phyloP scores from a whole-genome alignment of 345 rosid species.

The Rhodomyrtus tomentosa region DNA sequence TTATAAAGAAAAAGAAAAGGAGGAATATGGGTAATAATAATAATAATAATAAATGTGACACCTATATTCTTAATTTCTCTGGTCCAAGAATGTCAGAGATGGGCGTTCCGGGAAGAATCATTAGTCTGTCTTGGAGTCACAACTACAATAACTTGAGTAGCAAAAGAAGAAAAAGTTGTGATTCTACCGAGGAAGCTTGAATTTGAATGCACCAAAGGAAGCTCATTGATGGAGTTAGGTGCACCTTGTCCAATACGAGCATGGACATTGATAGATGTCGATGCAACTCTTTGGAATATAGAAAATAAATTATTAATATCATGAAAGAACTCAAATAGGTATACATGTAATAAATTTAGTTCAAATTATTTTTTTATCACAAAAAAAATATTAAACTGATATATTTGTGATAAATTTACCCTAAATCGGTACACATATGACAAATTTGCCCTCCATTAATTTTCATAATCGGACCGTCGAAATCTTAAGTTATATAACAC shows the following conservation, averaged over 20 bases:
- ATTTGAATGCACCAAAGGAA: not conserved
- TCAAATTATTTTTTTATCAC: too few relatives aligned
- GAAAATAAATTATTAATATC: too few relatives aligned
- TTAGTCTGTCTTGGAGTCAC: not conserved
- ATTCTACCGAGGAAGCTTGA: not conserved
- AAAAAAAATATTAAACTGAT: too few relatives aligned
- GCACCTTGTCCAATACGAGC: not conserved
- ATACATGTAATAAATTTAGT: too few relatives aligned
- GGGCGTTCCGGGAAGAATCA: not conserved
- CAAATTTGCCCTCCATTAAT: too few relatives aligned
- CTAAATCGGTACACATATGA: too few relatives aligned
- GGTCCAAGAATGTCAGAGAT: not conserved
- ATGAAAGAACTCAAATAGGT: too few relatives aligned
- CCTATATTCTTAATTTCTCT: not conserved
- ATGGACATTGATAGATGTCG: not conserved
- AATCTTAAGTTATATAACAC: too few relatives aligned
- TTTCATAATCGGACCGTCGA: too few relatives aligned
- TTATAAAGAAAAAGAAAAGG: not conserved
- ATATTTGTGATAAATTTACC: too few relatives aligned
- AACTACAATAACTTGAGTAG: not conserved
- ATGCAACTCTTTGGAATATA: not conserved
- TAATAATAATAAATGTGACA: not conserved
- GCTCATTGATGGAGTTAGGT: not conserved
- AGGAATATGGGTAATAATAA: not conserved
- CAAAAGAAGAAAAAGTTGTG: not conserved